Evolutionary conservation across 2,329 filamentous ascomycete species (phyloP), one percentile per base, ranked within the genome.

Genomic region (Alternaria metachromatica): DNA sequence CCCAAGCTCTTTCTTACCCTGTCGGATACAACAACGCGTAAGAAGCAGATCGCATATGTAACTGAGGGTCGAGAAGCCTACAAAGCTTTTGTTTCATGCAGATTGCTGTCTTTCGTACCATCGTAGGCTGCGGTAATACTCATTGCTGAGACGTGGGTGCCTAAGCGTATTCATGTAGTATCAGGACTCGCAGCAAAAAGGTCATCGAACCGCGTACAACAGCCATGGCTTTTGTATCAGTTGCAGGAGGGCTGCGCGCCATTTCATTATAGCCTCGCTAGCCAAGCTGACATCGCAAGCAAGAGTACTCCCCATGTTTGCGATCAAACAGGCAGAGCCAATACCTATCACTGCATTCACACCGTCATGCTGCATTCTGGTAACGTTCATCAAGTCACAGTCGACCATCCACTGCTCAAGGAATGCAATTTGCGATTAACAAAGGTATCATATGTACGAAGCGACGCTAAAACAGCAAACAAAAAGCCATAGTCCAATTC

Each of bases 381-480:
- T 41, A 18, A 41, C 9, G 1, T 37, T 41, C n/a, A 18, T 41
- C 37, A 41, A 18, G 0, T 41, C 37, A 41, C 8, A 41, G 37
- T 41, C 37, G n/a, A 41, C 37, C n/a, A 41, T 41, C n/a, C 37
- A 41, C 15, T 41, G 37, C 37, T 18, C 37, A 18, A 41, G 21
- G n/a, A 33, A 23, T 12, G 28, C 10, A 48, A 18, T n/a, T 18
- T 28, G 18, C 49, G 13, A 37, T 18, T 37, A 53, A 53, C 11
- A 58, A 37, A 62, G 37, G 62, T 64, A 58, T 64, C 58, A 44
- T 28, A 20, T 56, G 12, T 50, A 58, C 53, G 15, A 44, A 18
- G 37, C 37, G 44, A 58, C 44, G 50, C 56, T 59, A 43, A 59
- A 48, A 41, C 15, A 21, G 48, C 60, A 30, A 30, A 48, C 26